Percentiles rank a stretch among this genome's conserved stretches.
Evolutionary conservation across 2,329 filamentous ascomycete genomes (phyloP).

Genomic region (Fusarium xyrophilum): DNA sequence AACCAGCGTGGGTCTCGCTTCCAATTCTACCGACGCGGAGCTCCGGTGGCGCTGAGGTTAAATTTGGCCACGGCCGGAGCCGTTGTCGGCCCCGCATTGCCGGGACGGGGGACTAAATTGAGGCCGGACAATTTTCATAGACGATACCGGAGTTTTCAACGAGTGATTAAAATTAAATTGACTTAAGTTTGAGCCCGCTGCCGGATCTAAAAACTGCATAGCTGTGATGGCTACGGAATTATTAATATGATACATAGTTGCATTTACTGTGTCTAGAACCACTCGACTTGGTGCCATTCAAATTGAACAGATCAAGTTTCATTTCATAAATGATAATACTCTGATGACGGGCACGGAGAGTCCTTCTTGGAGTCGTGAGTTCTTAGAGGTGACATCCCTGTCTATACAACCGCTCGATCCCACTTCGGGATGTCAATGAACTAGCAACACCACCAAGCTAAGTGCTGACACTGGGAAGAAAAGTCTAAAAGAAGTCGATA

Average conservation of each 20-base stretch:
- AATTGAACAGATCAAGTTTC: too few relatives aligned
- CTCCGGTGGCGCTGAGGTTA: slow-evolving; percentile 6
- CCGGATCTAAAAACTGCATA: background rate
- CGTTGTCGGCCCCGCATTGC: slow-evolving; percentile 10
- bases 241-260: background rate
- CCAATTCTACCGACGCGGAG: background rate
- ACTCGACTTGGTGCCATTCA: background rate
- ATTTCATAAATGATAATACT: background rate
- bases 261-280: background rate
- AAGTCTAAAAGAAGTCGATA: background rate
- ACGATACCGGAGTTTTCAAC: background rate
- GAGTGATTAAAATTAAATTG: background rate
- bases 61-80: slow-evolving; percentile 11
- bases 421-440: slow-evolving; percentile 16
- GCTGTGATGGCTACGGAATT: background rate
- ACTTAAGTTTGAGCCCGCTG: background rate
- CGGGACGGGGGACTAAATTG: slow-evolving; percentile 14
- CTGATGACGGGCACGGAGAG: background rate
- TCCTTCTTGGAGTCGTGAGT: background rate
- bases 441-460: slow-evolving; percentile 24
- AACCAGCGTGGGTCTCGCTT: slow-evolving; percentile 12
- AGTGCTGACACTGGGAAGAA: slow-evolving; percentile 10
- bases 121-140: background rate
- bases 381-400: slow-evolving; percentile 7
- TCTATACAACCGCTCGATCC: slow-evolving; percentile 14